Percentiles rank a stretch among this genome's conserved stretches.
Conservation (phyloP, 495 filamentous ascomycete genomes). For the Neurospora africana region DNA sequence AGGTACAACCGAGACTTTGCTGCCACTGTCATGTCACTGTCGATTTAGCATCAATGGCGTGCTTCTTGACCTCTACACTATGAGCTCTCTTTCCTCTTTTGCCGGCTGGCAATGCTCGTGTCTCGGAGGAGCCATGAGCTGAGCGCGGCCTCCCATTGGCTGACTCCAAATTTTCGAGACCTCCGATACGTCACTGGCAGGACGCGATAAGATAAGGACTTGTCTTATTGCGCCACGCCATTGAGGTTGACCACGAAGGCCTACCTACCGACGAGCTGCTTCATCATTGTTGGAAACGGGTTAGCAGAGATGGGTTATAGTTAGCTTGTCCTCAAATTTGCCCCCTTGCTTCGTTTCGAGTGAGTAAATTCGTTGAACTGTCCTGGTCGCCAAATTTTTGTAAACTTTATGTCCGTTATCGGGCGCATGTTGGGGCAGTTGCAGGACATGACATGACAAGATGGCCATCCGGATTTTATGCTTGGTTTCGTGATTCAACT, state of each 20-base stretch:
- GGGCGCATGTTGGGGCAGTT: not conserved
- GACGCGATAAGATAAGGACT: conserved; percentile 21
- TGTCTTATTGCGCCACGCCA: not conserved
- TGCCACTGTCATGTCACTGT: not conserved
- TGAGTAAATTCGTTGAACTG: not conserved
- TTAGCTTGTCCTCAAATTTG: too few relatives aligned
- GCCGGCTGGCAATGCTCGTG: not conserved
- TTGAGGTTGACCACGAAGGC: not conserved
- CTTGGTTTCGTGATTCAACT: not conserved
- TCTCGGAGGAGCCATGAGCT: not conserved
- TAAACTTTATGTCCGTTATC: not conserved
- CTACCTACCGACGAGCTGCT: not conserved
- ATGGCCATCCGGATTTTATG: not conserved
- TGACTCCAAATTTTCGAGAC: conserved; percentile 7
- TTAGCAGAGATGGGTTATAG: too few relatives aligned
- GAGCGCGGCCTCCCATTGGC: not conserved
- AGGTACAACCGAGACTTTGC: not conserved
- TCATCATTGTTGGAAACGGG: not conserved
- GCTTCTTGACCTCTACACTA: not conserved
- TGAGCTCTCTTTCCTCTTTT: not conserved
- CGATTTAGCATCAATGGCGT: not conserved
- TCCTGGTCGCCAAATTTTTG: not conserved
- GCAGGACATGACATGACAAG: not conserved
- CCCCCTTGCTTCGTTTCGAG: not conserved
- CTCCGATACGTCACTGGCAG: conserved; percentile 20